Evolutionary conservation across 164 flowering plant species (phyloP).

Genomic region (Macadamia integrifolia): DNA sequence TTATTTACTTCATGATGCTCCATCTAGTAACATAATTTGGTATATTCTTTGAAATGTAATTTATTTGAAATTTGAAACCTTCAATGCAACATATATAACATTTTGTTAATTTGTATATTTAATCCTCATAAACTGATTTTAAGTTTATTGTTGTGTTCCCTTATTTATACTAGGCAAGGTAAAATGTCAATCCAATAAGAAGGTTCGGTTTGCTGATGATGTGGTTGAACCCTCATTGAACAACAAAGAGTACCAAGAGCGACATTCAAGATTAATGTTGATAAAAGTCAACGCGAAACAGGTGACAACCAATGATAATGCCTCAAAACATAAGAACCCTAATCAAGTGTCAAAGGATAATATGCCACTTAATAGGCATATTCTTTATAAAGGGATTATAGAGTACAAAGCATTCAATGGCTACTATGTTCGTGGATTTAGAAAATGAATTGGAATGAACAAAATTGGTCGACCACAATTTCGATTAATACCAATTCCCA

Average conservation of each 20-base stretch:
- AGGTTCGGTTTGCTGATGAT: constrained; percentile 45
- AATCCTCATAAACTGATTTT: too few species aligned
- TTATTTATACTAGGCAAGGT: too few species aligned
- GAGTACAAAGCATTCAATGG: neutral
- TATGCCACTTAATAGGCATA: neutral
- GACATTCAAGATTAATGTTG: neutral
- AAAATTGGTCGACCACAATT: neutral
- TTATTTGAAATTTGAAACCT: too few species aligned
- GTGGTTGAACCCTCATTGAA: constrained; percentile 36
- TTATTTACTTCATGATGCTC: too few species aligned
- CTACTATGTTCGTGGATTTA: neutral
- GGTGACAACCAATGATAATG: neutral
- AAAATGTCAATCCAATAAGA: constrained; percentile 29
- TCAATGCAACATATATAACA: too few species aligned
- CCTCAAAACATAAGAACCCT: too few species aligned
- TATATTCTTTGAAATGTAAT: too few species aligned
- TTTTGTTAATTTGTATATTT: too few species aligned
- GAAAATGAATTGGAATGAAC: neutral
- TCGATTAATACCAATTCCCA: too few species aligned
- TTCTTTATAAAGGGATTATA: neutral
- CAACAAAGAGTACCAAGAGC: constrained; percentile 28
- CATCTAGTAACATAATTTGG: too few species aligned
- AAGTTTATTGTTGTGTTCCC: too few species aligned
- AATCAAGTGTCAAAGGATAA: neutral
- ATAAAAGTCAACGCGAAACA: neutral